These are phyloP conservation scores for Musa beccarii DNA, from an alignment of 176 grass and related monocot species.

Conservation along the genomic window DNA sequence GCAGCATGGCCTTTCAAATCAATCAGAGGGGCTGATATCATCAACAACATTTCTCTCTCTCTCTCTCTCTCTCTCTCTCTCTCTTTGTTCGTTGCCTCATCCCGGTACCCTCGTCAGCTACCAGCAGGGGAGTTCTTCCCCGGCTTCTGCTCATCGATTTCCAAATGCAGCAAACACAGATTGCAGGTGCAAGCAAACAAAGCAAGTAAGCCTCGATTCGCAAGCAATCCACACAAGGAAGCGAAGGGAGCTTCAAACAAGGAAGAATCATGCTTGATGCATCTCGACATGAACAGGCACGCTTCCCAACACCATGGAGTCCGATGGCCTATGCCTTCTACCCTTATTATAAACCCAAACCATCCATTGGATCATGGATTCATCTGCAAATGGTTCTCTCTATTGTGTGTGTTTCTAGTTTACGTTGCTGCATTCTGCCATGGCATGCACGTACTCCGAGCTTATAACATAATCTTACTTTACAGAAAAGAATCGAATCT, in stretches of 20 bases:
- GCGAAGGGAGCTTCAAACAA: too few relatives aligned
- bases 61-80: not conserved
- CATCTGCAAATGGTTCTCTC: not conserved
- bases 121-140: not conserved
- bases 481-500: constrained; percentile 15
- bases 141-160: not conserved
- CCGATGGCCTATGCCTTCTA: not conserved
- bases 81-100: not conserved
- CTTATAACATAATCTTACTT: constrained; percentile 8
- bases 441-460: constrained; percentile 11
- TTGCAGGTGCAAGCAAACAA: constrained; percentile 14
- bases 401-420: not conserved
- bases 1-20: constrained; percentile 14
- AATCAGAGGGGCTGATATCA: not conserved
- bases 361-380: constrained; percentile 13
- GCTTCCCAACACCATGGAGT: not conserved
- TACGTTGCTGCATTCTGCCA: not conserved
- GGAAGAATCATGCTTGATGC: not conserved
- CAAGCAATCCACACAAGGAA: constrained; percentile 3
- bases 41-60: not conserved
- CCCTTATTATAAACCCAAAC: not conserved
- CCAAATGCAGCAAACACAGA: not conserved
- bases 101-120: not conserved
- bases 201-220: constrained; percentile 8
- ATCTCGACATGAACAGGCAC: not conserved